Base-by-base conservation (phyloP, 2,329 filamentous ascomycete genomes). In the Orbilia quercus region DNA sequence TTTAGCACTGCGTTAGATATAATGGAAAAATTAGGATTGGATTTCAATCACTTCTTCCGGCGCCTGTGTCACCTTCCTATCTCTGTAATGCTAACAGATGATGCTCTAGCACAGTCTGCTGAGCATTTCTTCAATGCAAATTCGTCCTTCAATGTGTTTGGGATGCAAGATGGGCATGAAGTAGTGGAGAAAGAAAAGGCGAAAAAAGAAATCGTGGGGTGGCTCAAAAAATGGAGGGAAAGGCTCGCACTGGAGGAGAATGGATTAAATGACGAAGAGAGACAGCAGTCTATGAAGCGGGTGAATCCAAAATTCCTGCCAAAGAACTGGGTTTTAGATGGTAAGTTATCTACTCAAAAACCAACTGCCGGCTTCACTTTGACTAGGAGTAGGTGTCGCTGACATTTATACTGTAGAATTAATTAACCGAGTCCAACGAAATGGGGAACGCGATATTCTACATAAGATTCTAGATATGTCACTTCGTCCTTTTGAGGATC, bases 261-360 rank as follows among this genome's bases (percentile, higher is more conserved):
- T 4, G 82, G 80, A 6, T 42, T 74, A 14, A 89, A 96, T 50
- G 82, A 81, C 1, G 86, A 89, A 77, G 85, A 94, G 74, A 86
- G 88, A 69, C 80, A 79, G 28, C 45, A 16, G 51, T 86, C 86
- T 11, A 98, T 98, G 95, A 91, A 90, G 82, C 84, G 82, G 23
- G 90, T 93, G 20, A 99, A 99, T 79, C 95, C 95, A 1, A 96
- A 91, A 82, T 99, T 99, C 78, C 84, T 97, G 0, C 92, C 95
- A 0, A 87, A 92, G 50, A 89, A 90, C 16, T 99, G 94, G 93
- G 87, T 99, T 57, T 84, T 99, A 18, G 94, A 98, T 79, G 67
- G 67, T 60, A 38, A 48, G 47, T 54, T 14, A 25, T 5, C 12
- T 25, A 20, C 5, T 31, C 9, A 9, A n/a, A n/a, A n/a, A 31